A percentile compares a stretch with the other conserved stretches of the same genome.
Conservation (phyloP, 2,329 filamentous ascomycete genomes). For the Penicillium psychrosexuale region DNA sequence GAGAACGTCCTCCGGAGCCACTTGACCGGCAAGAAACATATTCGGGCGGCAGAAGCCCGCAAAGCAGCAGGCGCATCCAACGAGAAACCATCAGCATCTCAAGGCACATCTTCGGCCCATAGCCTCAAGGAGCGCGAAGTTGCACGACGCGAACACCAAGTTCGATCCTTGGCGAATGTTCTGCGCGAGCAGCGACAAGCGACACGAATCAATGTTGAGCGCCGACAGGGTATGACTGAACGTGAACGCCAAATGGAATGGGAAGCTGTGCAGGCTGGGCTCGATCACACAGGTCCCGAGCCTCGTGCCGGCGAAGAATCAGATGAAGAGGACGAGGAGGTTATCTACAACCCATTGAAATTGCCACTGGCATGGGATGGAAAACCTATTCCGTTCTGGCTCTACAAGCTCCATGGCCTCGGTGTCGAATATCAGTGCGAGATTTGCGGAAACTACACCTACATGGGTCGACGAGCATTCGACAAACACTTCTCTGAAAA, state of each 20-base stretch:
- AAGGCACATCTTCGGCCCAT: conserved; percentile 24
- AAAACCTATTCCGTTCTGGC: conserved; percentile 98
- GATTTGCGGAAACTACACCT: conserved; percentile 97
- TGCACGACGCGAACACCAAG: conserved; percentile 80
- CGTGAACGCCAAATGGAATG: conserved; percentile 91
- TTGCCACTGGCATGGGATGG: conserved; percentile 96
- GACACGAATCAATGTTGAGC: conserved; percentile 90
- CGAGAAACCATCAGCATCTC: conserved; percentile 27
- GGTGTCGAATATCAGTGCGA: conserved; percentile 95
- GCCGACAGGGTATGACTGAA: conserved; percentile 96
- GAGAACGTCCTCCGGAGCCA: conserved; percentile 92
- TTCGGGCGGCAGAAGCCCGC: conserved; percentile 72
- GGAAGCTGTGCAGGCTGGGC: conserved; percentile 73
- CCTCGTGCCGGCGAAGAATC: conserved; percentile 56
- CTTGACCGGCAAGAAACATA: conserved; percentile 86
- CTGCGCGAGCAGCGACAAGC: conserved; percentile 87
- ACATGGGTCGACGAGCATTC: conserved; percentile 92
- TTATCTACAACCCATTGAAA: conserved; percentile 95
- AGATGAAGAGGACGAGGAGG: conserved; percentile 75
- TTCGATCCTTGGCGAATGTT: conserved; percentile 72
- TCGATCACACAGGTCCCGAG: conserved; percentile 39
- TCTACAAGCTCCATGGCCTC: conserved; percentile 93
- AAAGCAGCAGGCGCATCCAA: conserved; percentile 44
- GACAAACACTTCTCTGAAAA: conserved; percentile 98
- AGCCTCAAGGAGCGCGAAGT: conserved; percentile 84